Base-by-base conservation (phyloP, 1,139 yeast genomes). In the Blastobotrys arbuscula region DNA sequence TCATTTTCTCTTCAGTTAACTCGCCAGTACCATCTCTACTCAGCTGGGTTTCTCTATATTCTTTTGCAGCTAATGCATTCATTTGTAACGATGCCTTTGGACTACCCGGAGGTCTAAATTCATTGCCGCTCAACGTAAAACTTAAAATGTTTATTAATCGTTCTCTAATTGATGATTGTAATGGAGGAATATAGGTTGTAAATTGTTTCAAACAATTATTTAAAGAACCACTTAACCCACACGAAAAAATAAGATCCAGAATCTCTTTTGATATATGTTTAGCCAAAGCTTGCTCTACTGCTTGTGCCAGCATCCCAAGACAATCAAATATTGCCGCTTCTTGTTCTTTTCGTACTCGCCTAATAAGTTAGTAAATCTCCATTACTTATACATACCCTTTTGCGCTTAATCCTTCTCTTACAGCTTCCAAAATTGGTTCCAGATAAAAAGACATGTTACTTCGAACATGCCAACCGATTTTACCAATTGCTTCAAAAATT, bases 241-340 rank as follows among this genome's bases (percentile, higher is more conserved):
- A 88, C 48, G 84, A 78, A 59, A 92, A 76, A 69, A 90, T 77
- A 72, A 85, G 75, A 56, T 84, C 94, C 50, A 92, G 70, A 21
- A 90, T 77, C 59, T 88, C 95, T 54, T 84, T 76, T 55, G 89
- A 92, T 53, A 92, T 71, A 62, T 88, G 92, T 62, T 90, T 90
- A 0, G 97, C 85, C 48, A 92, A 72, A 0, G 96, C 95, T n/a
- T 96, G 95, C 0, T 97, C 97, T 12, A 90, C 89, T 0, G 97
- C 95, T 21, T 78, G 76, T 0, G 96, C 90, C 44, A 92, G 71
- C 68, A 87, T 85, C 0, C 95, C 88, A 45, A 92, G 77, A 63
- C 97, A 92, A 57, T 85, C 89, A 59, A 90, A 92, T 20, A 92
- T 81, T 0, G 96, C 90, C 0, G 89, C 84, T 57, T 88, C 96